These are phyloP conservation scores for Ceratocystis variospora DNA, from an alignment of 2,329 filamentous ascomycete genomes.

Conservation along the genomic window DNA sequence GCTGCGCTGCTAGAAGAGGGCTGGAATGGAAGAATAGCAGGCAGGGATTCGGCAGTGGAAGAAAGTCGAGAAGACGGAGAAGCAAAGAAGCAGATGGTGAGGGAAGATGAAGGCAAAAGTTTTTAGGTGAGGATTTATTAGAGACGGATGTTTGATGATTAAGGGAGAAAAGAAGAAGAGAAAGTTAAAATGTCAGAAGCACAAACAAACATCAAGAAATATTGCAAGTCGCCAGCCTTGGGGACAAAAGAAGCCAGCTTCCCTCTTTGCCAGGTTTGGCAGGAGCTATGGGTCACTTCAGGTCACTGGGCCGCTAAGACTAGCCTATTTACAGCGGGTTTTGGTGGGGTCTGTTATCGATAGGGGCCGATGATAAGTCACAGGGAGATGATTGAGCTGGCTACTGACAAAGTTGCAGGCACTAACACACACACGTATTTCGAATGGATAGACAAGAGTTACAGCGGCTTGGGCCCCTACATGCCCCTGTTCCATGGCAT, in stretches of 20 bases:
- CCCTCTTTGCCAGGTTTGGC: constrained; percentile 1
- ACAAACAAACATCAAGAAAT: constrained; percentile 2
- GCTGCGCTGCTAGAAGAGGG: not conserved
- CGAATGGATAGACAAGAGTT: not conserved
- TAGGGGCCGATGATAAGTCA: not conserved
- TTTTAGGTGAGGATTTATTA: not conserved
- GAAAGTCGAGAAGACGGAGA: constrained; percentile 1
- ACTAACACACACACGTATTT: not conserved
- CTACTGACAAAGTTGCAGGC: too few relatives aligned
- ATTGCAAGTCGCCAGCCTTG: not conserved
- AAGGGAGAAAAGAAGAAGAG: constrained; percentile 9
- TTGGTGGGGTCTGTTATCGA: not conserved
- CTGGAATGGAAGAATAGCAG: not conserved
- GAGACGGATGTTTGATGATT: not conserved
- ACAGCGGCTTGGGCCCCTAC: not conserved
- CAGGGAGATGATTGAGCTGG: not conserved
- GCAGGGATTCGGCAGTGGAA: not conserved
- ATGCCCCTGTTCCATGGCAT: too few relatives aligned
- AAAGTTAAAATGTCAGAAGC: constrained; percentile 1
- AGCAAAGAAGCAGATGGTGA: not conserved
- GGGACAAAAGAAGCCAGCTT: constrained; percentile 7
- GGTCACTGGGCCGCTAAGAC: not conserved
- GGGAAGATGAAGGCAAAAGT: not conserved
- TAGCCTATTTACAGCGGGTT: not conserved
- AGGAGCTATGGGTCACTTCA: not conserved